Base-by-base conservation (phyloP, 495 filamentous ascomycete genomes). In the Aeminium ludgeri region DNA sequence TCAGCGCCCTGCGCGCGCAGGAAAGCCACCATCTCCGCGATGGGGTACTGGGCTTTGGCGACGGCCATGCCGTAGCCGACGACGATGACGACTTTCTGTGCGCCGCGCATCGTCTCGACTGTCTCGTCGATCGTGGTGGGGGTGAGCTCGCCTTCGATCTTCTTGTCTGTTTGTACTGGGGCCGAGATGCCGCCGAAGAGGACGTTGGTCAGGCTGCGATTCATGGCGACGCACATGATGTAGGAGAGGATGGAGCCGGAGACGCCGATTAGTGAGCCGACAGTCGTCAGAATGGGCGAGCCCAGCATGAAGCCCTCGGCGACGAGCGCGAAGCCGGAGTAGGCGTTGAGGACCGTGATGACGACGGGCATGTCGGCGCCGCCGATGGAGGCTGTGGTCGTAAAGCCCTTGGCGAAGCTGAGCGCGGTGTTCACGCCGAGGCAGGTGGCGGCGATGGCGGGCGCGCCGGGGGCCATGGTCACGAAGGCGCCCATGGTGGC, bases 11-110 rank as follows among this genome's bases (percentile, higher is more conserved):
- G 76, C 12, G 70, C 54, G 23, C 78, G 74, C 10, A 85, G 62
- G 62, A 75, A 71, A n/a, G 62, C 50, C 8, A 76, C 77, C 38
- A 87, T 83, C 46, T 84, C 80, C 8, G 76, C 74, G 30, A 85
- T 82, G 18, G 80, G 79, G 49, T 87, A 86, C 56, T 87, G 82
- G 6, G 81, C 80, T 62, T 86, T 85, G 11, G 82, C 82, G 3
- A 87, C 82, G 0, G 82, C 82, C 82, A 87, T 87, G 30, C 82
- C 82, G 39, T 87, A 87, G 1, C 82, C 82, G 10, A 86, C 80
- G 2, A 84, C 73, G 27, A 87, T 84, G 44, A 87, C 83, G 43
- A 86, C 80, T 29, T 63, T 80, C 49, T 84, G 78, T 1, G 79
- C 77, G 34, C 74, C 75, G 13, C 69, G 59, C 0, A 86, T 65